These are phyloP conservation scores for Porogramme epimiltina DNA, from an alignment of 1,284 basidiomycete genomes.

Conservation along the genomic window DNA sequence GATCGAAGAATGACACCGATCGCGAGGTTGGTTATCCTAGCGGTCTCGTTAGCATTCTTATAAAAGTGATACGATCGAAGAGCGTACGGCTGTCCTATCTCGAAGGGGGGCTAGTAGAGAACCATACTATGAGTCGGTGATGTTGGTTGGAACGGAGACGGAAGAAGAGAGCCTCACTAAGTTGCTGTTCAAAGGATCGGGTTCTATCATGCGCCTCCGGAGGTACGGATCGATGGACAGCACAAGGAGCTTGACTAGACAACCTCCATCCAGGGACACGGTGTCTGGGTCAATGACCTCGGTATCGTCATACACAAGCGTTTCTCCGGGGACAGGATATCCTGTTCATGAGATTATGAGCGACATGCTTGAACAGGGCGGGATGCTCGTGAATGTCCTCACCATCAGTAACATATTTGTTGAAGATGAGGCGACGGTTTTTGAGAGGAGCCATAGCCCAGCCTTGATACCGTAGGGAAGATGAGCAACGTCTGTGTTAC, in stretches of 20 bases:
- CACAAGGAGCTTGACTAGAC: slow-evolving; percentile 50
- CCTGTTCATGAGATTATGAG: background rate
- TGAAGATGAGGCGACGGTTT: slow-evolving; percentile 14
- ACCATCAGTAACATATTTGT: slow-evolving; percentile 5
- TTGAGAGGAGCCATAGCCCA: slow-evolving; percentile 8
- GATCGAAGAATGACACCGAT: slow-evolving; percentile 47
- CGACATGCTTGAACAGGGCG: too few species aligned
- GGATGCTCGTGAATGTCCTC: background rate
- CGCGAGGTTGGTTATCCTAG: slow-evolving; percentile 27
- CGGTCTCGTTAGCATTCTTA: background rate
- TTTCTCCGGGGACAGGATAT: slow-evolving; percentile 44
- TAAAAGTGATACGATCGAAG: background rate
- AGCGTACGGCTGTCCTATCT: slow-evolving; percentile 43
- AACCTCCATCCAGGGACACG: slow-evolving; percentile 48
- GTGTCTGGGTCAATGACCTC: slow-evolving; percentile 51
- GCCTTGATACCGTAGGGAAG: slow-evolving; percentile 18
- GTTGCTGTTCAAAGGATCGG: slow-evolving; percentile 5
- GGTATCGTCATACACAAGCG: slow-evolving; percentile 45
- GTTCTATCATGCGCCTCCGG: slow-evolving; percentile 36
- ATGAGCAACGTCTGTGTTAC: too few species aligned
- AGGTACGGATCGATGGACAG: slow-evolving; percentile 54
- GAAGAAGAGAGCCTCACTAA: background rate
- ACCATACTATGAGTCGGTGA: background rate
- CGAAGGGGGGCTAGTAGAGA: slow-evolving; percentile 26
- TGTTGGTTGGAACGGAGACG: background rate